Conservation (phyloP, 208 protist genomes). For the Leishmania tarentolae region DNA sequence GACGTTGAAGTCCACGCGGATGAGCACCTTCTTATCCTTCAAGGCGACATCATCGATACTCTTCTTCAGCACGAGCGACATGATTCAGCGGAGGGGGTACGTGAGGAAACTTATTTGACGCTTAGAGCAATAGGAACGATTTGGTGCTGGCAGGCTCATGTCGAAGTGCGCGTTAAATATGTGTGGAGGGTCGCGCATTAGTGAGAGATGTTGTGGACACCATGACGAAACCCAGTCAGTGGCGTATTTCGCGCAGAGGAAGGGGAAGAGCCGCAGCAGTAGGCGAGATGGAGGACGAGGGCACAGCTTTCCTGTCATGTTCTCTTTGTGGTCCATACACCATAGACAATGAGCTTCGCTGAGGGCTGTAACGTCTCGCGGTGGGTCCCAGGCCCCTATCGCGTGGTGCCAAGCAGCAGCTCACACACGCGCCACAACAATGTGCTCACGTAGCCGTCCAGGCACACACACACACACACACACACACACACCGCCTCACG, state of each 20-base stretch:
- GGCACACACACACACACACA: too few relatives aligned
- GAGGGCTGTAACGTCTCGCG: too few relatives aligned
- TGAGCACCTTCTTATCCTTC: constrained; percentile 95
- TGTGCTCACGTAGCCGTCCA: background rate
- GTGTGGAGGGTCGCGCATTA: background rate
- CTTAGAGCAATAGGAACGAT: background rate
- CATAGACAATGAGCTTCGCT: constrained; percentile 82
- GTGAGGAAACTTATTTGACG: background rate
- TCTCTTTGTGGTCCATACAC: constrained; percentile 91
- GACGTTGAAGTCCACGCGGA: constrained; percentile 99
- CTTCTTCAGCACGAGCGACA: constrained; percentile 75
- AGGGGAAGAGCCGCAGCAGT: background rate
- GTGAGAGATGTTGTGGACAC: background rate
- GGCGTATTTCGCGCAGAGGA: background rate
- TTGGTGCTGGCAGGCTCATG: background rate
- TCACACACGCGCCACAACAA: background rate
- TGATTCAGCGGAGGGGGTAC: background rate
- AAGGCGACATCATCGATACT: constrained; percentile 74
- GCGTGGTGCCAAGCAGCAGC: background rate
- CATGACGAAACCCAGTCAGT: background rate
- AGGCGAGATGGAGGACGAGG: background rate
- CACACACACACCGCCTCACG: background rate
- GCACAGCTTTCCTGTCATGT: background rate
- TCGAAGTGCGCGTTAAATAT: background rate
- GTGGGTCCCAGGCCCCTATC: background rate